A percentile compares a stretch with the other conserved stretches of the same genome.
phyloP scores from a whole-genome alignment of 139 green algal genomes.

The Deuterostichococcus epilithicus region DNA sequence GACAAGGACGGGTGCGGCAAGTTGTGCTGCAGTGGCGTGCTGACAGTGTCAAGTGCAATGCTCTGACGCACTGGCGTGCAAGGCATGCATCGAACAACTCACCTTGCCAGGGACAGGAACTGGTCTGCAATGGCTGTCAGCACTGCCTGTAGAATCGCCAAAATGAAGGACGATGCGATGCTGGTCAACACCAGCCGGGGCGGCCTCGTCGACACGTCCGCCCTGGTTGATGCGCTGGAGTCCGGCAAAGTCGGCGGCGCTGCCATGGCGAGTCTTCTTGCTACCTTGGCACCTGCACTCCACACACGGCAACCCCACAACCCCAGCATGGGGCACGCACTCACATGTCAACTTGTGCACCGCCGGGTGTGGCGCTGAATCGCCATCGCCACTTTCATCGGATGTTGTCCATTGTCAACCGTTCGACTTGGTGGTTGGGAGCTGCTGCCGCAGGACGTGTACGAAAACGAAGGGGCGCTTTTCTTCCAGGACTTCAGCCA shows the following conservation, averaged over 20 bases:
- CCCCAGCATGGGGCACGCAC: not conserved
- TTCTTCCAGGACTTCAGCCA: conserved; percentile 53
- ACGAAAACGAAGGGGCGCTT: conserved; percentile 39
- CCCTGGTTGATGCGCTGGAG: conserved; percentile 57
- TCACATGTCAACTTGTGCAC: not conserved
- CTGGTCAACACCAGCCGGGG: conserved; percentile 74
- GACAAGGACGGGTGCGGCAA: conserved; percentile 39
- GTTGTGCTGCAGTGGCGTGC: too few species aligned
- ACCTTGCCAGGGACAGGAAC: not conserved
- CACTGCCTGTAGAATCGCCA: conserved; percentile 36
- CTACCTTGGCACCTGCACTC: not conserved
- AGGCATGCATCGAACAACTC: too few species aligned
- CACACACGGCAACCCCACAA: not conserved
- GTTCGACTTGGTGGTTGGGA: too few species aligned
- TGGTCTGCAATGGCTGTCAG: conserved; percentile 1
- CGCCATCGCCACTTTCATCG: too few species aligned
- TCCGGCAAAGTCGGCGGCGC: conserved; percentile 43
- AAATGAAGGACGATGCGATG: conserved; percentile 60
- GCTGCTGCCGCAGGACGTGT: conserved; percentile 12
- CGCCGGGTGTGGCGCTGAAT: too few species aligned
- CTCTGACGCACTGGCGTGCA: not conserved
- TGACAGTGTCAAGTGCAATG: not conserved
- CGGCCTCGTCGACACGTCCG: conserved; percentile 68
- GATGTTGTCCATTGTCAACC: not conserved
- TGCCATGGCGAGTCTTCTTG: conserved; percentile 16